Evolutionary conservation across 2,329 filamentous ascomycete genomes (phyloP), one percentile per base, ranked within the genome.

Genomic region (Penicillium paneum): DNA sequence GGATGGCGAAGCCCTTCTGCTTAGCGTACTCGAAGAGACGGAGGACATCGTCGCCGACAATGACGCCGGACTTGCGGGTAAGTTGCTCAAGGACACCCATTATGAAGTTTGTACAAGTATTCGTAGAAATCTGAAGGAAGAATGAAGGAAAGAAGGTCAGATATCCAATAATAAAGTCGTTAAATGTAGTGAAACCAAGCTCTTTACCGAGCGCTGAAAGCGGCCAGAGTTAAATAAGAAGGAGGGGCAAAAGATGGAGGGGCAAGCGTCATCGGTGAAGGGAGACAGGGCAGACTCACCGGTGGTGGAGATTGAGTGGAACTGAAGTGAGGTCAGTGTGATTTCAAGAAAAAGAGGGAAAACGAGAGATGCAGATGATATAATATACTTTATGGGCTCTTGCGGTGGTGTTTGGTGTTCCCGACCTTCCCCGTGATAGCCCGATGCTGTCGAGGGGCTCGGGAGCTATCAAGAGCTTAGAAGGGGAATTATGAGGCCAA

Each of bases 1-100:
- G 92, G 68, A 97, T 91, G 69, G 92, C 92, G 71, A 91, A 96
- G 63, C 88, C 80, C 72, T 96, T 83, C 81, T 94, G 83, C 75
- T 92, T 88, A 65, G 90, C 90, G 77, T 97, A 90, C 78, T 92
- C 83, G 81, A 97, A 96, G 71, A 96, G 89, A 73, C 76, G 76
- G 64, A 83, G 74, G 63, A 86, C 83, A 74, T 87, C 84, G 65
- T 87, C 84, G 67, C 85, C 85, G 66, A 82, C 79, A 74, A 88
- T 87, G 72, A 86, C 83, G 70, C 85, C 85, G 63, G 78, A 64
- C 79, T 87, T 87, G 75, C 85, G 79, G 71, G 72, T 79, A 59
- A 88, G 81, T 71, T 82, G 75, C 65, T 83, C 82, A 54, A 74
- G 65, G 64, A 68, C 70, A 77, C 76, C 76, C 73, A 76, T 76